Conservation (phyloP, 2,329 filamentous ascomycete species). For the Alternaria ethzedia region DNA sequence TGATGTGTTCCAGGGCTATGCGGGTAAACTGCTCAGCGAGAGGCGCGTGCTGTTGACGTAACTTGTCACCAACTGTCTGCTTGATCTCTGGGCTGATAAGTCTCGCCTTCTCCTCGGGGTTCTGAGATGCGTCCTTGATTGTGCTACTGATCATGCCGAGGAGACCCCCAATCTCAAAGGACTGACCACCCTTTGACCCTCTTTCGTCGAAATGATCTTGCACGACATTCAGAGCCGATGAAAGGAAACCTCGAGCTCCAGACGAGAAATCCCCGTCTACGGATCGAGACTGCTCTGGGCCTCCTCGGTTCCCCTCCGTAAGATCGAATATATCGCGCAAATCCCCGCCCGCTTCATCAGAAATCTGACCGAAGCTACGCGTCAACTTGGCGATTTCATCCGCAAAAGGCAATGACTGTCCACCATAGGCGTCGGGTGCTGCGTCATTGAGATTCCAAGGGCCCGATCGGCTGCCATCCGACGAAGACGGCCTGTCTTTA, state of each 20-base stretch:
- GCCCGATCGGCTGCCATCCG: slow-evolving; percentile 21
- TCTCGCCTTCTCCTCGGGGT: slow-evolving; percentile 38
- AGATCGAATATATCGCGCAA: slow-evolving; percentile 38
- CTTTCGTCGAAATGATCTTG: slow-evolving; percentile 33
- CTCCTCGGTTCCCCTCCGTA: slow-evolving; percentile 25
- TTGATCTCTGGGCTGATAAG: slow-evolving; percentile 42
- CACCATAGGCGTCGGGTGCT: slow-evolving; percentile 38
- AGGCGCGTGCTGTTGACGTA: slow-evolving; percentile 33
- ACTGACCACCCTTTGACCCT: slow-evolving; percentile 18
- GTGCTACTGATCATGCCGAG: slow-evolving; percentile 36
- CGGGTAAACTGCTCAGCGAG: slow-evolving; percentile 40
- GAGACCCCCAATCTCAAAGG: slow-evolving; percentile 33
- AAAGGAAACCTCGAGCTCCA: slow-evolving; percentile 33
- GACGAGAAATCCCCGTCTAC: slow-evolving; percentile 18
- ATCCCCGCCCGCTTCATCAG: slow-evolving; percentile 35
- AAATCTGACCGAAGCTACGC: slow-evolving; percentile 36
- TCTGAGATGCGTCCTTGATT: slow-evolving; percentile 35
- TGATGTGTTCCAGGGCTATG: slow-evolving; percentile 39
- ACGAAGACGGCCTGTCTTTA: slow-evolving; percentile 22
- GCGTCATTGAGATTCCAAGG: slow-evolving; percentile 33
- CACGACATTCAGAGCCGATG: slow-evolving; percentile 33
- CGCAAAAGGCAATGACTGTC: slow-evolving; percentile 37
- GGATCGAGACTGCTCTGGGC: slow-evolving; percentile 19
- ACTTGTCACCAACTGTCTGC: slow-evolving; percentile 33
- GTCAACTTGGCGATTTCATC: slow-evolving; percentile 39